Percentiles rank a stretch among this genome's conserved stretches.
Evolutionary conservation across 2,329 filamentous ascomycete genomes (phyloP).

Genomic region (Trichophyton mentagrophytes): DNA sequence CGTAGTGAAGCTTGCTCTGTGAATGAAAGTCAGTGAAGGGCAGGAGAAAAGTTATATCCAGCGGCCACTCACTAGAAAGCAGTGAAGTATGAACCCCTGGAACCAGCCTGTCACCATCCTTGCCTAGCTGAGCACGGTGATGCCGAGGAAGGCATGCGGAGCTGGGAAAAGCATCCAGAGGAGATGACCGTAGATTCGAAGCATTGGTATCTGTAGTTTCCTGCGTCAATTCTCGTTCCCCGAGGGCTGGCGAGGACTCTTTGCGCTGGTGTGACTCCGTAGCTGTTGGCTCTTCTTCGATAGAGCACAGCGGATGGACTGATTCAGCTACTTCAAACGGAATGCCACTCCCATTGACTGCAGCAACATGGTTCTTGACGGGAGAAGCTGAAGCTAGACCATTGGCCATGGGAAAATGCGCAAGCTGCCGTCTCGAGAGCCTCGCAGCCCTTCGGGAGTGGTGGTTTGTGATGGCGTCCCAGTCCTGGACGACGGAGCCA

Average conservation of each 20-base stretch:
- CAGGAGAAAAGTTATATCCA: not conserved
- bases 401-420: not conserved
- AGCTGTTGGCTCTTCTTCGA: not conserved
- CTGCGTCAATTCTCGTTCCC: not conserved
- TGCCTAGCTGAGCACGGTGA: not conserved
- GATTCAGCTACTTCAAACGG: not conserved
- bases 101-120: not conserved
- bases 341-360: not conserved
- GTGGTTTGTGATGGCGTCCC: conserved; percentile 14
- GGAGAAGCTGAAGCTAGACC: not conserved
- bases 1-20: not conserved
- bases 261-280: not conserved
- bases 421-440: not conserved
- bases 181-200: not conserved
- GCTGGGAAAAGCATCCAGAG: not conserved
- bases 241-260: not conserved
- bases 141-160: not conserved
- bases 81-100: not conserved
- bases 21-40: too few relatives aligned
- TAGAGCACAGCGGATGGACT: not conserved
- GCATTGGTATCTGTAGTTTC: not conserved
- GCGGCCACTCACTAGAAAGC: not conserved
- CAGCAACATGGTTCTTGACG: not conserved
- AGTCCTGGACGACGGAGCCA: conserved; percentile 26
- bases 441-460: not conserved